phyloP scores from a whole-genome alignment of 139 green algal species.

The Chlorella sp. region DNA sequence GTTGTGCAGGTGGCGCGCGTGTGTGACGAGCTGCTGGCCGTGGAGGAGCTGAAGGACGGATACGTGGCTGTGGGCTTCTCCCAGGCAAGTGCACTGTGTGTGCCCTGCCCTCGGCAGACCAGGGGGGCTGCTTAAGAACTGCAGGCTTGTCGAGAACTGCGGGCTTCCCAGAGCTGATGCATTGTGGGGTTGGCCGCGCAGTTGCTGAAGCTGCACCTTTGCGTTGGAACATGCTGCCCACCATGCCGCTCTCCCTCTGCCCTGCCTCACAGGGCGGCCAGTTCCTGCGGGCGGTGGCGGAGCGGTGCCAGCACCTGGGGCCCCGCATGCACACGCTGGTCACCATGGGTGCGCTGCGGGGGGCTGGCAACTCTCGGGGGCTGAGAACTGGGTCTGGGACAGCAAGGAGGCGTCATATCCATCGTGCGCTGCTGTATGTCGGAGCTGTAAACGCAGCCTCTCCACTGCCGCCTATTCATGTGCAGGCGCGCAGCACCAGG shows the following conservation, averaged over 20 bases:
- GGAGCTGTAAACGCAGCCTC: too few species aligned
- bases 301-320: slow-evolving; percentile 78
- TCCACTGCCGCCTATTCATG: too few species aligned
- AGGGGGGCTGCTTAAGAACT: too few species aligned
- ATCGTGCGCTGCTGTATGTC: too few species aligned
- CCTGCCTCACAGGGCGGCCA: slow-evolving; percentile 59
- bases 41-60: slow-evolving; percentile 67
- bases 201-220: too few species aligned
- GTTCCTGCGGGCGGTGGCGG: slow-evolving; percentile 84
- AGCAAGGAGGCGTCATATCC: too few species aligned
- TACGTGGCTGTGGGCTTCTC: slow-evolving; percentile 90
- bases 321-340: slow-evolving; percentile 74
- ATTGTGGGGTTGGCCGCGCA: too few species aligned
- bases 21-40: slow-evolving; percentile 64
- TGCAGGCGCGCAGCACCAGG: slow-evolving; percentile 14
- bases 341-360: slow-evolving; percentile 86
- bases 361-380: too few species aligned
- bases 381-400: too few species aligned
- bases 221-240: too few species aligned
- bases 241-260: background rate
- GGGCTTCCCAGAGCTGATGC: too few species aligned
- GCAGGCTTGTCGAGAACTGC: too few species aligned
- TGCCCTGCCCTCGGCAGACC: background rate
- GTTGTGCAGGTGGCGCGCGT: slow-evolving; percentile 62
- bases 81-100: slow-evolving; percentile 47